Evolutionary conservation across 179 eudicot species (phyloP).

Genomic region (Beta macrorhiza): DNA sequence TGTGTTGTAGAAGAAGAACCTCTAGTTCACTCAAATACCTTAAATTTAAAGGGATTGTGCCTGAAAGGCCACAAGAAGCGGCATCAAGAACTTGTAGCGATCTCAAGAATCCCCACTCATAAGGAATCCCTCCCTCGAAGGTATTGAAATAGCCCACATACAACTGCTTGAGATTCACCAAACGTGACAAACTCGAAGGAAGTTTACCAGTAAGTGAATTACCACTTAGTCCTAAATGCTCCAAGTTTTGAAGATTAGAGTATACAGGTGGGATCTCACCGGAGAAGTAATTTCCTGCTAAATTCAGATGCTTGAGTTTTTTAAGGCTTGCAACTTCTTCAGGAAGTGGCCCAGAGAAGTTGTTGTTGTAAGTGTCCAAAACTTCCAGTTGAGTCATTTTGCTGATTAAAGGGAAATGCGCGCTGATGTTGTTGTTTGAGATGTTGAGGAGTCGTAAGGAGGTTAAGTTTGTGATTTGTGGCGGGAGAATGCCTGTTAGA

Average conservation of each 20-base stretch:
- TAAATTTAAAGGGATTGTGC: constrained; percentile 56
- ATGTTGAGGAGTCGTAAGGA: constrained; percentile 44
- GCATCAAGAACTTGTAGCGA: constrained; percentile 42
- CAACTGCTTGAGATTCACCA: constrained; percentile 42
- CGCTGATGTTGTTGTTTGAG: constrained; percentile 45
- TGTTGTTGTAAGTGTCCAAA: constrained; percentile 53
- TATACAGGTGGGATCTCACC: constrained; percentile 59
- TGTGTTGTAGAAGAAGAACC: constrained; percentile 34
- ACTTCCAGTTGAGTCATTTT: constrained; percentile 39
- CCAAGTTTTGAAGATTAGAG: constrained; percentile 37
- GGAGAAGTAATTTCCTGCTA: constrained; percentile 65
- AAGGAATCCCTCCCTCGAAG: constrained; percentile 61
- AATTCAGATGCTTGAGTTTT: constrained; percentile 33
- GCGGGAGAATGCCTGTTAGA: constrained; percentile 53
- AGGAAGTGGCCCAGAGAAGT: constrained; percentile 55
- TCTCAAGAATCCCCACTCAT: constrained; percentile 47
- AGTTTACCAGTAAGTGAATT: constrained; percentile 55
- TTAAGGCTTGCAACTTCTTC: constrained; percentile 26
- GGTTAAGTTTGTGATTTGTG: constrained; percentile 42
- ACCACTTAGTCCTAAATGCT: constrained; percentile 42
- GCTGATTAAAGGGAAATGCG: constrained; percentile 30
- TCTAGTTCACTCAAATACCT: constrained; percentile 45
- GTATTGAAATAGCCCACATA: constrained; percentile 50
- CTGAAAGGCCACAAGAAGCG: constrained; percentile 41
- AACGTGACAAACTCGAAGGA: constrained; percentile 43